Base-by-base conservation (phyloP, 495 filamentous ascomycete species). In the Neurospora sp. region DNA sequence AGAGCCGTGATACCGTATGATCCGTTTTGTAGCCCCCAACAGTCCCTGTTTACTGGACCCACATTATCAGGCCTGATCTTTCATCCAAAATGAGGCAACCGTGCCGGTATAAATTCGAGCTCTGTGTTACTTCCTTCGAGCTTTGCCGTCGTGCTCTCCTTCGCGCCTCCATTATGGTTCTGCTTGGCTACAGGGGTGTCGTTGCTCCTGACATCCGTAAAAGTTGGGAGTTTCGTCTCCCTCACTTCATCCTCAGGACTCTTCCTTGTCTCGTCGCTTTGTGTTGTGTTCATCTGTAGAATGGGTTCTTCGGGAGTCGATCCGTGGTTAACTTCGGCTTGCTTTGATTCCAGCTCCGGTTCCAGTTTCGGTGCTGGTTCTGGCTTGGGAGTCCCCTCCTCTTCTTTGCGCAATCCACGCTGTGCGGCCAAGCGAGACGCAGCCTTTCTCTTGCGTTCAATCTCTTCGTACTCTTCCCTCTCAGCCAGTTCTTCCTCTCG, bases 401-500 rank as follows among this genome's bases (percentile, higher is more conserved):
- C 80, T 69, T 85, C 80, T 40, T 75, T 82, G 70, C 79, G 83
- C 61, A 97, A 81, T 3, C 95, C 94, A 40, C 90, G 87, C 73
- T 89, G 86, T 22, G 88, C 75, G 16, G 96, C 95, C 71, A 97
- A 75, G 72, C 88, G 86, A 31, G 87, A 87, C 1, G 95, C 95
- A 38, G 90, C 92, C 71, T 88, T 80, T 68, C 94, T 86, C 78
- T 89, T 92, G 70, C 86, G 86, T 78, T 90, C 86, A 61, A 97
- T 83, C 68, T 90, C 87, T 31, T 85, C 84, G 73, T 94, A 90
- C 77, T 98, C 93, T 79, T 93, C 86, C 44, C 82, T 78, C 73
- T 86, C 87, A 0, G 89, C 82, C 31, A 83, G 86, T 53, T 92
- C 88, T 74, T 98, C 94, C 79, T 98, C 94, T 68, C 86, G 84